Evolutionary conservation across 148 eudicot genomes (phyloP).

Genomic region (Rhododendron williamsianum): DNA sequence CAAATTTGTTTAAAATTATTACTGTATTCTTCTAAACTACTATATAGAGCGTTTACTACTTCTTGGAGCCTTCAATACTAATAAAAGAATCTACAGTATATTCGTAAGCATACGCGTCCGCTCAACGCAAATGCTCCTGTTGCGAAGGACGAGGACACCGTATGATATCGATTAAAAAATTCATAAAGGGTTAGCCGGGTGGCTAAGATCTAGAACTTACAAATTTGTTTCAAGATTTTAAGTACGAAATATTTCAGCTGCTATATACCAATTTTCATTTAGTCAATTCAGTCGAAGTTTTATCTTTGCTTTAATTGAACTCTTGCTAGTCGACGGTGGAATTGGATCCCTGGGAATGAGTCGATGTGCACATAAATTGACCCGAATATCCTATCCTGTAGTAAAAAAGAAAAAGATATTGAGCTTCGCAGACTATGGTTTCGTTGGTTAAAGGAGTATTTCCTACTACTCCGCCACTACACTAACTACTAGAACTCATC

Average conservation of each 20-base stretch:
- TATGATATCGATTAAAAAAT: no score
- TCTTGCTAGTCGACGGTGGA: neutral
- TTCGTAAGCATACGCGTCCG: neutral
- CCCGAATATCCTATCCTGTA: neutral
- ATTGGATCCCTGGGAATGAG: no score
- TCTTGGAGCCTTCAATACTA: neutral
- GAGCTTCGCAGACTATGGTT: neutral
- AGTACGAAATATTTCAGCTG: no score
- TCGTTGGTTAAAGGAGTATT: neutral
- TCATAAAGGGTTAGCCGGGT: no score
- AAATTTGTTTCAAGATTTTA: no score
- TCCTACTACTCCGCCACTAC: neutral
- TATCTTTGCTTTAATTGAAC: neutral
- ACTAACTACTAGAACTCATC: neutral
- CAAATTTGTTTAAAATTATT: neutral
- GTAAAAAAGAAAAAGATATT: no score
- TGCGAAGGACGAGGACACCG: neutral
- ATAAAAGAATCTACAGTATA: neutral
- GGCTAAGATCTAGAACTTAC: no score
- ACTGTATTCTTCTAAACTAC: neutral
- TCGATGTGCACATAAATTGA: no score
- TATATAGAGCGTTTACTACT: neutral
- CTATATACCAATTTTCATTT: no score
- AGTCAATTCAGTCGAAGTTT: no score
- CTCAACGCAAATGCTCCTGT: neutral